These are phyloP conservation scores for Colletotrichum tabaci DNA, from an alignment of 2,329 filamentous ascomycete genomes.

Conservation along the genomic window DNA sequence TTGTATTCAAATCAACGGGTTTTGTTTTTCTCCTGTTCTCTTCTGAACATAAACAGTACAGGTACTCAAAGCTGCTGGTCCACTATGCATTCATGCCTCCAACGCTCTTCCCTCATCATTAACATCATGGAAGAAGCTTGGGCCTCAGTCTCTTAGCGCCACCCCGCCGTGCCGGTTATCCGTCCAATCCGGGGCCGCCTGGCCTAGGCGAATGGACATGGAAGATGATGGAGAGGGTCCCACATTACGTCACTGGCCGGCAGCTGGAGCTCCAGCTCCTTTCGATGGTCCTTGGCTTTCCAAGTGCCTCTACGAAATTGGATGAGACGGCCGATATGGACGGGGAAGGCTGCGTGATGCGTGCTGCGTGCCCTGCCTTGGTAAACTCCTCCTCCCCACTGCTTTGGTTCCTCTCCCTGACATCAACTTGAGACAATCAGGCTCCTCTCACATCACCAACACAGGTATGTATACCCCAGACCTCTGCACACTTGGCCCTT, in stretches of 20 bases:
- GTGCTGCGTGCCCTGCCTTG: conserved; percentile 3
- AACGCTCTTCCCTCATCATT: background rate
- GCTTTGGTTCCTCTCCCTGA: conserved; percentile 18
- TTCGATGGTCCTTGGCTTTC: conserved; percentile 2
- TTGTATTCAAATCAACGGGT: accelerated
- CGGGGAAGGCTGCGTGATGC: background rate
- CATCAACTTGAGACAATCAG: conserved; percentile 35
- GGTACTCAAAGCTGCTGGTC: too few relatives aligned
- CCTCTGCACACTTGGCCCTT: background rate
- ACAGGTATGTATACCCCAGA: background rate
- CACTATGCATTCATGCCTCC: background rate
- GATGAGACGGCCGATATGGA: background rate
- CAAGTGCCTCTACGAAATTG: conserved; percentile 2
- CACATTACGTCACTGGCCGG: conserved; percentile 36
- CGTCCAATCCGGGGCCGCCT: conserved; percentile 36
- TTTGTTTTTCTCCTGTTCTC: too few relatives aligned
- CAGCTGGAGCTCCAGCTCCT: conserved; percentile 31
- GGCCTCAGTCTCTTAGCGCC: background rate
- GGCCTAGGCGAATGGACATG: conserved; percentile 21
- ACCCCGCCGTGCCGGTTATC: conserved; percentile 21
- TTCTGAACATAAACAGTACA: too few relatives aligned
- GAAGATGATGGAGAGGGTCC: conserved; percentile 20
- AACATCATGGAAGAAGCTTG: conserved; percentile 25
- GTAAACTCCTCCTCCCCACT: background rate
- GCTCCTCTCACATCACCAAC: background rate